Evolutionary conservation across 805 yeast genomes (phyloP), one percentile per base, ranked within the genome.

Genomic region (Crinitomyces ghanaensis): DNA sequence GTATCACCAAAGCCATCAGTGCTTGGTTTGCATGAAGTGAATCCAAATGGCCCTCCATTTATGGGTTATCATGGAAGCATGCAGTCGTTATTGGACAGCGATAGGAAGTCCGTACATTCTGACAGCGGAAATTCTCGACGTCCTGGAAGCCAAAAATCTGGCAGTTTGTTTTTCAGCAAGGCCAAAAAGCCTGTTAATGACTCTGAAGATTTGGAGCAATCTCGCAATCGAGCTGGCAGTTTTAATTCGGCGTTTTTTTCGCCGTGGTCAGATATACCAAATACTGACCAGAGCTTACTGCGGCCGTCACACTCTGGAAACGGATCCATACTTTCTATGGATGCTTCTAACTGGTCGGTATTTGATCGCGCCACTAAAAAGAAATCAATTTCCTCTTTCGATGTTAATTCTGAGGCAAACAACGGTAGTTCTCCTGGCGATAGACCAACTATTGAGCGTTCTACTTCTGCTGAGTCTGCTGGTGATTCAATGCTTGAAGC

Each of bases 201-300:
- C n/a, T 13, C 28, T 17, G 26, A 26, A 3, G 11, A 17, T 5
- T 22, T 24, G 4, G 39, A 41, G 27, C 43, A 43, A 7, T 29
- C 41, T 4, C 31, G 40, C 13, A 34, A 42, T 3, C 27, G 50
- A 14, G 37, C 45, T 9, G 47, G 45, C 7, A 44, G 49, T 27
- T 37, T 34, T 23, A 31, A 36, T 19, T 34, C 37, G 11, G 24
- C 23, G 16, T 23, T 31, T 20, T 19, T n/a, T n/a, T n/a, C n/a
- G n/a, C n/a, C n/a, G n/a, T n/a, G n/a, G n/a, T n/a, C n/a, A n/a
- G n/a, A n/a, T n/a, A n/a, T n/a, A n/a, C n/a, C n/a, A n/a, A n/a
- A n/a, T n/a, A n/a, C n/a, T n/a, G n/a, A n/a, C n/a, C n/a, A n/a
- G n/a, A n/a, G n/a, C n/a, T n/a, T n/a, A n/a, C n/a, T n/a, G n/a